Evolutionary conservation across 495 filamentous ascomycete species (phyloP), one percentile per base, ranked within the genome.

Genomic region (Delitschia confertaspora): DNA sequence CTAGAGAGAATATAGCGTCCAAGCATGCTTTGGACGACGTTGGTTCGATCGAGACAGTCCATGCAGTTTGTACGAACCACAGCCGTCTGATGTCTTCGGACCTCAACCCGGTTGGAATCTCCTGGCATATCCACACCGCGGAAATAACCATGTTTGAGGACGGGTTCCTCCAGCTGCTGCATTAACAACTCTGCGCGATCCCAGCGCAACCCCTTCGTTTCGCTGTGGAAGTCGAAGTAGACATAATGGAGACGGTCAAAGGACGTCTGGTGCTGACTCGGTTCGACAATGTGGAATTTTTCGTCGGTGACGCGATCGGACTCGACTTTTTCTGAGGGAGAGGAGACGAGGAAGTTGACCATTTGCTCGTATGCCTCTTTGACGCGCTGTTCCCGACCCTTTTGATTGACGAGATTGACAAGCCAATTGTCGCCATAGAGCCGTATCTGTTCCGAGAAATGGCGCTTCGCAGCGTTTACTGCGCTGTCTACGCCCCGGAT

Each of bases 1-100:
- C 83, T 77, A 38, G 83, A 88, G n/a, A 96, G 64, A 9, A 80
- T 80, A 74, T 76, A 88, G 38, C 87, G 82, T 14, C 81, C 91
- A 14, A 98, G 72, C 82, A 95, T 91, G 57, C 83, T 91, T 61
- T 98, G 91, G 2, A 98, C 83, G 7, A 98, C 87, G 60, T 98
- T 98, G 36, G 91, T 98, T 39, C 91, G 85, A 64, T 98, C 91
- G 8, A 98, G 73, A 54, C 93, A 98, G 66, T 98, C 91, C 91
- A 98, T 96, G 64, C 91, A 98, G 58, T 98, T 98, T 16, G 91
- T 95, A 31, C 91, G 79, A 18, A 98, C 86, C 7, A 95, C 88
- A 48, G 80, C 82, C 3, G 74, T 81, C 67, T 98, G 91, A 35
- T 69, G 69, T 34, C 76, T 79, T 21, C 88, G 80, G 26, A 84